Percentiles rank a stretch among this genome's conserved stretches.
Evolutionary conservation across 768 basidiomycete genomes (phyloP).

Genomic region (Trametes sanguinea): DNA sequence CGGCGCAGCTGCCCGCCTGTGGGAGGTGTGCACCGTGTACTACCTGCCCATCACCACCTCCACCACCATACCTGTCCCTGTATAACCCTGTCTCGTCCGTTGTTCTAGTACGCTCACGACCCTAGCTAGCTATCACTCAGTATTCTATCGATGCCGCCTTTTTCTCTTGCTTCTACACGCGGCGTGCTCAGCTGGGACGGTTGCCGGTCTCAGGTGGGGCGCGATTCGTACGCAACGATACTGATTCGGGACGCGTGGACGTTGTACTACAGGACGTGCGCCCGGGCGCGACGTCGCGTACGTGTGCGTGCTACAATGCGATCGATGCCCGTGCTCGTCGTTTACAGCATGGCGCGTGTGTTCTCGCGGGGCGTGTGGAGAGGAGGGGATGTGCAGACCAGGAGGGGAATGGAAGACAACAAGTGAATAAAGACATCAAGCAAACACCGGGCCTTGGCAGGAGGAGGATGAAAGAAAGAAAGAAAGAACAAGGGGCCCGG

Average conservation of each 20-base stretch:
- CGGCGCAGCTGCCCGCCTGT: background rate
- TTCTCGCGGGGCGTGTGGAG: background rate
- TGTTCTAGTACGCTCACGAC: conserved; percentile 19
- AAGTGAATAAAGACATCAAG: conserved; percentile 2
- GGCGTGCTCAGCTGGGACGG: no score
- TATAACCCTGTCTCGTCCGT: conserved; percentile 14
- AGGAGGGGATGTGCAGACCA: background rate
- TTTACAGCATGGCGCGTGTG: conserved; percentile 4
- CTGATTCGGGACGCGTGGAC: background rate
- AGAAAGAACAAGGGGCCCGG: background rate
- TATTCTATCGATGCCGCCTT: conserved; percentile 9
- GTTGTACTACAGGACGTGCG: conserved; percentile 5
- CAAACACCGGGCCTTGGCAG: background rate
- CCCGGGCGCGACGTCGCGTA: background rate
- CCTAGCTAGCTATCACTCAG: background rate
- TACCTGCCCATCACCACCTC: background rate
- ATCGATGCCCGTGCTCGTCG: background rate
- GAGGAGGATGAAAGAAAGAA: background rate
- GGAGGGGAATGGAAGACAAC: background rate
- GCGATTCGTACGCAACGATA: background rate
- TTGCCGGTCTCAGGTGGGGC: background rate
- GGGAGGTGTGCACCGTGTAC: background rate
- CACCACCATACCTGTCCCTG: conserved; percentile 11
- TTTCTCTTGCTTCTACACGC: background rate
- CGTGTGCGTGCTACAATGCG: background rate